Conservation (phyloP, 495 filamentous ascomycete genomes). For the Penicillium samsonianum region DNA sequence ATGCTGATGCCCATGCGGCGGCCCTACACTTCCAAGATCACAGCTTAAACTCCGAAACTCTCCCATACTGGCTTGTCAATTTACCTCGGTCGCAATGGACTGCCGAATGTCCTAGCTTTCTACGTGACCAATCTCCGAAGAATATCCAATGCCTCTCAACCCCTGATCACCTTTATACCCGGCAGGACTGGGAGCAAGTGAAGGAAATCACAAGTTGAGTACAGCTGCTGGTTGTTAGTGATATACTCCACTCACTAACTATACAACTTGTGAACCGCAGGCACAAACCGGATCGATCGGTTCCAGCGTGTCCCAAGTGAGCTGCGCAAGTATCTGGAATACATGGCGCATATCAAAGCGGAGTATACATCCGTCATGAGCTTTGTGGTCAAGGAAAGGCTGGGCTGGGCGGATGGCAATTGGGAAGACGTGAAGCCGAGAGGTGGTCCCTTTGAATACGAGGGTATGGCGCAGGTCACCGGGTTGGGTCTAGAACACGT, state of each 20-base stretch:
- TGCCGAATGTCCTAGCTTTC: constrained; percentile 66
- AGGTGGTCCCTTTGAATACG: constrained; percentile 50
- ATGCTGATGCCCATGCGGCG: constrained; percentile 15
- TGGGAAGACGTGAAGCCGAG: constrained; percentile 42
- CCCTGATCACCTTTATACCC: constrained; percentile 59
- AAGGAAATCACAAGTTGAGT: constrained; percentile 56
- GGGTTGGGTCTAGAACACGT: background rate
- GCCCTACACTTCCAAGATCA: constrained; percentile 13
- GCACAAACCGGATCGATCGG: constrained; percentile 65
- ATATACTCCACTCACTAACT: background rate
- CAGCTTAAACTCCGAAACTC: constrained; percentile 15
- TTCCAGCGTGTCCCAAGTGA: constrained; percentile 76
- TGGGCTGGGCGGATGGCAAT: constrained; percentile 59
- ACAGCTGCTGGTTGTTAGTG: background rate
- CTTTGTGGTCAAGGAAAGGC: constrained; percentile 65
- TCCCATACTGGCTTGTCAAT: constrained; percentile 83
- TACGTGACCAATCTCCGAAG: constrained; percentile 52
- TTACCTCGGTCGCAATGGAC: constrained; percentile 62
- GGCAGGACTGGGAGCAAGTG: constrained; percentile 64
- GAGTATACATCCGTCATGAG: constrained; percentile 72
- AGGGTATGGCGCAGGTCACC: constrained; percentile 39
- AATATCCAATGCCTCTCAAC: constrained; percentile 61
- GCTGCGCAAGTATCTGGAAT: constrained; percentile 69
- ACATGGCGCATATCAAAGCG: constrained; percentile 58
- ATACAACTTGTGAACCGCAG: constrained; percentile 22